These are phyloP conservation scores for Podaxis sp. DNA, from an alignment of 768 basidiomycete species.

Conservation along the genomic window DNA sequence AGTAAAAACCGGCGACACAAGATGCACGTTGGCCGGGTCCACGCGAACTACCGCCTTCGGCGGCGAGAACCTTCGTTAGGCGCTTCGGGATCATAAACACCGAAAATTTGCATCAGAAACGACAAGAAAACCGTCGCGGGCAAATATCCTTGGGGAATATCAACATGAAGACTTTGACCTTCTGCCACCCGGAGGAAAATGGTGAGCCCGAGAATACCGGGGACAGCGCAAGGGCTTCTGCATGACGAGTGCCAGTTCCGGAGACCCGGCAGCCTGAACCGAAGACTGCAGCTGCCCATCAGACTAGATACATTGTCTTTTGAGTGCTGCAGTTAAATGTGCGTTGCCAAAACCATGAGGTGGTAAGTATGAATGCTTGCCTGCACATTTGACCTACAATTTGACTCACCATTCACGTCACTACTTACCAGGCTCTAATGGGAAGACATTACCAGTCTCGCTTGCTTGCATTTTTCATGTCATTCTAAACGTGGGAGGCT, in stretches of 20 bases:
- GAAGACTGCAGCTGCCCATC: background rate
- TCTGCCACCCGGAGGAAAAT: background rate
- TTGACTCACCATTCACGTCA: background rate
- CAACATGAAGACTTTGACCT: background rate
- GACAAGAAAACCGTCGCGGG: background rate
- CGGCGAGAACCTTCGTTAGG: too few species aligned
- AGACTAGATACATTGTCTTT: background rate
- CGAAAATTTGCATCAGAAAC: background rate
- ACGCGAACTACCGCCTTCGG: too few species aligned
- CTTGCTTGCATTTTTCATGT: conserved; percentile 4
- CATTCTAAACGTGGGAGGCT: conserved; percentile 6
- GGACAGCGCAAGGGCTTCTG: background rate
- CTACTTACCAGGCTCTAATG: background rate
- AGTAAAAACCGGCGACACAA: too few species aligned
- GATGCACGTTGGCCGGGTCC: too few species aligned
- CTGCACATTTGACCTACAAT: background rate
- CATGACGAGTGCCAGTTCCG: too few species aligned
- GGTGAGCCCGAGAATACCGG: background rate
- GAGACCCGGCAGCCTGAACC: too few species aligned
- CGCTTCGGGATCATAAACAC: too few species aligned
- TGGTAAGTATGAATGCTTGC: background rate
- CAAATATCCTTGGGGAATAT: background rate
- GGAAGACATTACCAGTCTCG: background rate
- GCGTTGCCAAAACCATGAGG: background rate
- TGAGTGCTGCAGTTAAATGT: background rate